These are phyloP conservation scores for Diaporthe citrichinensis DNA, from an alignment of 2,329 filamentous ascomycete genomes.

Conservation along the genomic window DNA sequence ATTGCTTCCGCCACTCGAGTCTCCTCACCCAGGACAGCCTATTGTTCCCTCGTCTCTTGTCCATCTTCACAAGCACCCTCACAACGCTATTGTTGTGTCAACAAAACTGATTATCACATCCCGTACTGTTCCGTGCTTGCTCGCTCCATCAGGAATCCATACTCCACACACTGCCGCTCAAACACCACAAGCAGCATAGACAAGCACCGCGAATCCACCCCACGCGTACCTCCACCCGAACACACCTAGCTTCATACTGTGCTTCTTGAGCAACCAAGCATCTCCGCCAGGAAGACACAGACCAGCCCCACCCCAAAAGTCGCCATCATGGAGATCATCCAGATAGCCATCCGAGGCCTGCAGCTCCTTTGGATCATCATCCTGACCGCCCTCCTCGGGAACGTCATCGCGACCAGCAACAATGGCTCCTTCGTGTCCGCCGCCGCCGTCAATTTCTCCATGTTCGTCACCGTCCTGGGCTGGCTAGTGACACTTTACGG, in stretches of 20 bases:
- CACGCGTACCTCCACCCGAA: conserved; percentile 23
- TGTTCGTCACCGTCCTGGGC: conserved; percentile 77
- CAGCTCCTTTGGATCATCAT: conserved; percentile 68
- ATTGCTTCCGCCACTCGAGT: background rate
- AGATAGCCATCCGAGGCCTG: conserved; percentile 61
- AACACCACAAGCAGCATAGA: conserved; percentile 3
- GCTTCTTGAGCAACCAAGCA: background rate
- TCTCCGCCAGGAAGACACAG: conserved; percentile 16
- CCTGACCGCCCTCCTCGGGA: conserved; percentile 70
- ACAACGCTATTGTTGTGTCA: conserved; percentile 10
- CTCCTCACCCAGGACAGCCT: background rate
- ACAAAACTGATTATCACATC: background rate
- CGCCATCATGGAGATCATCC: conserved; percentile 57
- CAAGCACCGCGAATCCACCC: conserved; percentile 6
- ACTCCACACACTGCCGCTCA: conserved; percentile 17
- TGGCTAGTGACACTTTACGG: conserved; percentile 78
- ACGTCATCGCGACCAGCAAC: conserved; percentile 67
- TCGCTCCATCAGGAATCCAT: background rate
- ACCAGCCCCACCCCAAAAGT: conserved; percentile 23
- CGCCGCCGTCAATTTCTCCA: conserved; percentile 72
- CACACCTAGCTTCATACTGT: conserved; percentile 9
- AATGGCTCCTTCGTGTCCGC: conserved; percentile 57
- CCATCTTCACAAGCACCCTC: background rate
- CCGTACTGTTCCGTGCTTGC: background rate
- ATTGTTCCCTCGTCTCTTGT: background rate